Base-by-base conservation (phyloP, 352 stramenopile species). In the Pythium periplocum region DNA sequence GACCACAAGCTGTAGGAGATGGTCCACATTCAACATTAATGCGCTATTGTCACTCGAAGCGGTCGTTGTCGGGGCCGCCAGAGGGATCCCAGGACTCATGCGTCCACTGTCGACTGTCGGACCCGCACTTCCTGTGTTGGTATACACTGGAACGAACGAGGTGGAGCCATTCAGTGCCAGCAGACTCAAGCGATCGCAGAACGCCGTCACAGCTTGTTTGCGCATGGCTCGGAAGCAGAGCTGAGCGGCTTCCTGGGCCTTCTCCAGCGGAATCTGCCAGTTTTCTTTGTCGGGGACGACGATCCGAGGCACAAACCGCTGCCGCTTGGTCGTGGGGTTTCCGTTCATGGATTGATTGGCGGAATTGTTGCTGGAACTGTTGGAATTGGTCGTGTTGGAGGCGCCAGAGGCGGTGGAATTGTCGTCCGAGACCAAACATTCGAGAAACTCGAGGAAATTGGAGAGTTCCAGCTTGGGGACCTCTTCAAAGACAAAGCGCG, bases 401-500 rank as follows among this genome's bases (percentile, higher is more conserved):
- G 45, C 9, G 48, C 51, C 9, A 52, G 48, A 11, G 45, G 47
- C 3, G 50, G 48, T 38, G 35, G 36, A 36, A 54, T 1, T 12
- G 37, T 87, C 79, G 17, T 85, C 75, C 17, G 62, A 83, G 10
- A 88, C 74, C 38, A 89, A 64, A n/a, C 69, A 86, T 62, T 92
- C 83, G 53, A 93, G 69, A 43, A 88, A 89, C 49, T 87, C 73
- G 41, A 86, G 61, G 46, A 86, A 93, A 51, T 84, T 77, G 6
- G 37, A 55, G 6, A 90, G 57, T 51, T 88, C 71, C 6, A 60
- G 33, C 53, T 73, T 81, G 2, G 65, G 43, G 5, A 75, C 68
- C 51, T 92, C 83, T 61, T 90, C 72, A 46, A 90, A 93, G 37
- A 83, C 83, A 51, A 86, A 93, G 1, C 71, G 66, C 8, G 79